Conservation (phyloP, 768 basidiomycete species). For the Tulasnella sp. region DNA sequence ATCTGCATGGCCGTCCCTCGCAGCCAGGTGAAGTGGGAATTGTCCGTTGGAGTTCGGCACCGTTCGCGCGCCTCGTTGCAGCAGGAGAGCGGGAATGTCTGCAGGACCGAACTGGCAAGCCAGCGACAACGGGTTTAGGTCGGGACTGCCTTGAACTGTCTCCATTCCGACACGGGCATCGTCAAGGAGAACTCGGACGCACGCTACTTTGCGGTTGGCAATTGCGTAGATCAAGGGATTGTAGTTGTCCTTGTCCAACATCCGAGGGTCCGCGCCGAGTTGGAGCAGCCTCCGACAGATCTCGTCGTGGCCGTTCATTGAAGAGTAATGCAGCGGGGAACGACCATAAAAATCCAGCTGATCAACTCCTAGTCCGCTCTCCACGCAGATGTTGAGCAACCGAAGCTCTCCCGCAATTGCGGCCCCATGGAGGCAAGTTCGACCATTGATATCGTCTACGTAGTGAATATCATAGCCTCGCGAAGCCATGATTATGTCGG, state of each 20-base stretch:
- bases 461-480: slow-evolving; percentile 83
- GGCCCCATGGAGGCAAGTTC: slow-evolving; percentile 90
- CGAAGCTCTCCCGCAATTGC: slow-evolving; percentile 76
- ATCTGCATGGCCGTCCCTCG: slow-evolving; percentile 83
- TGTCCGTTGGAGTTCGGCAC: slow-evolving; percentile 91
- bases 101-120: slow-evolving; percentile 88
- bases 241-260: slow-evolving; percentile 88
- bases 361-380: slow-evolving; percentile 62
- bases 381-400: slow-evolving; percentile 76
- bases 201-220: slow-evolving; percentile 73
- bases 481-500: slow-evolving; percentile 67
- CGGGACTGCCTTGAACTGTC: slow-evolving; percentile 49
- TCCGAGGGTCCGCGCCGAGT: slow-evolving; percentile 55
- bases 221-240: slow-evolving; percentile 93
- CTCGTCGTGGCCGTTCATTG: slow-evolving; percentile 80
- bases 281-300: slow-evolving; percentile 75
- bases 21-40: slow-evolving; percentile 94
- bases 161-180: slow-evolving; percentile 63
- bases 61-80: slow-evolving; percentile 71
- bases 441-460: slow-evolving; percentile 94
- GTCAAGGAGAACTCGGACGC: slow-evolving; percentile 76
- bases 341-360: slow-evolving; percentile 88
- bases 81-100: slow-evolving; percentile 71
- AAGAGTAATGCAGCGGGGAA: slow-evolving; percentile 90
- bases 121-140: slow-evolving; percentile 70